Evolutionary conservation across 352 stramenopile species (phyloP).

Genomic region (Globisporangium cylindrosporum): DNA sequence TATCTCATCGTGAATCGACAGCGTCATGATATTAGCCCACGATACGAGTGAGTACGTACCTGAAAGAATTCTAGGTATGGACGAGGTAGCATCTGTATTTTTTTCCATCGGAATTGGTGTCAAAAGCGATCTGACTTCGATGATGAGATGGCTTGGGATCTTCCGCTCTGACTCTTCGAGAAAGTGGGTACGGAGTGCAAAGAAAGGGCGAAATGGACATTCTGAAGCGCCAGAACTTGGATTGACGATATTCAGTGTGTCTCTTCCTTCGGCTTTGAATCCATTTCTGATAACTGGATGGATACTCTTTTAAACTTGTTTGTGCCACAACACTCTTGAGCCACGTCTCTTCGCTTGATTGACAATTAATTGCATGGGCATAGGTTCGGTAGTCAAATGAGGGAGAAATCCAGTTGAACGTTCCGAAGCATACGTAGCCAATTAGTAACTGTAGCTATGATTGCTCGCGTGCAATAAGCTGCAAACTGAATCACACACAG

Average conservation of each 20-base stretch:
- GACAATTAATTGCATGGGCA: too few relatives aligned
- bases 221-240: conserved; percentile 9
- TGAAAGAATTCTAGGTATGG: conserved; percentile 2
- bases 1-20: not conserved
- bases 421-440: not conserved
- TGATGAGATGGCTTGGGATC: not conserved
- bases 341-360: too few relatives aligned
- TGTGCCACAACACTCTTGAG: too few relatives aligned
- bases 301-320: not conserved
- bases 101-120: too few relatives aligned
- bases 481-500: not conserved
- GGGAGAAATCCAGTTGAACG: not conserved
- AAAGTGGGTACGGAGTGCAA: conserved; percentile 8
- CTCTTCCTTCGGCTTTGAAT: conserved; percentile 3
- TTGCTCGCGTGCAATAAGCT: not conserved
- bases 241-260: conserved; percentile 1
- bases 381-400: not conserved
- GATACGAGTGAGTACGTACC: not conserved
- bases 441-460: not conserved
- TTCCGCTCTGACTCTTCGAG: not conserved
- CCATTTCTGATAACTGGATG: not conserved
- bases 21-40: conserved; percentile 11
- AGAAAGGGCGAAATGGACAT: conserved; percentile 10
- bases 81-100: not conserved
- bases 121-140: not conserved